Evolutionary conservation across 179 eudicot species (phyloP).

Genomic region (Monotropa hypopitys): DNA sequence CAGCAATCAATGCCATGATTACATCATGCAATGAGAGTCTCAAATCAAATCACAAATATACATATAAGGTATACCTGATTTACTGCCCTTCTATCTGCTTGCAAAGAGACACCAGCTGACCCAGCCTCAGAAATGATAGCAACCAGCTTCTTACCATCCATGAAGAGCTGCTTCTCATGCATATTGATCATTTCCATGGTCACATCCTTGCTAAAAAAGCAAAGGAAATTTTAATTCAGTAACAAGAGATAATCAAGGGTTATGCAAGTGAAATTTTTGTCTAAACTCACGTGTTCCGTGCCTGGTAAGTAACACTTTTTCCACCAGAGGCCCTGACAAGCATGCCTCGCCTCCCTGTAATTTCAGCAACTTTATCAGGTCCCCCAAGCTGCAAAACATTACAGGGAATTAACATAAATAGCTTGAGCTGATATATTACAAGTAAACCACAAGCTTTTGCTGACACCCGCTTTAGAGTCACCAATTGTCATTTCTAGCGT

Average conservation of each 20-base stretch:
- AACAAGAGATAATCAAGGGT: not conserved
- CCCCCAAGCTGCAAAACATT: slow-evolving; percentile 78
- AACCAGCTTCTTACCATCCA: slow-evolving; percentile 83
- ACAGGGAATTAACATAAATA: not conserved
- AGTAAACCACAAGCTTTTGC: not conserved
- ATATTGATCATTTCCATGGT: slow-evolving; percentile 99
- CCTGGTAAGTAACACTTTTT: slow-evolving; percentile 95
- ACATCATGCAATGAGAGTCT: not conserved
- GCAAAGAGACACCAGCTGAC: slow-evolving; percentile 98
- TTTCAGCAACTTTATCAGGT: slow-evolving; percentile 95
- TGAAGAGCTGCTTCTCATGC: slow-evolving; percentile 94
- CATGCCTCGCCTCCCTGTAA: slow-evolving; percentile 97
- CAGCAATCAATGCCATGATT: not conserved
- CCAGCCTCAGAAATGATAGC: slow-evolving; percentile 99
- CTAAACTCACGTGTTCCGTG: slow-evolving; percentile 86
- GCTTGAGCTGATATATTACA: not conserved
- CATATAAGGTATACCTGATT: slow-evolving; percentile 59
- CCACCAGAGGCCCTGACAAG: slow-evolving; percentile 88
- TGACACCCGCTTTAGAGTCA: too few relatives aligned
- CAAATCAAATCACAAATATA: not conserved
- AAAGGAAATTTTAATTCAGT: slow-evolving; percentile 9
- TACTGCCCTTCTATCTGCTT: slow-evolving; percentile 91
- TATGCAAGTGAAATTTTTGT: not conserved
- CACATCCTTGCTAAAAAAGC: slow-evolving; percentile 70
- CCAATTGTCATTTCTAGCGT: not conserved